phyloP scores from a whole-genome alignment of 1,284 basidiomycete genomes.

The Ceratobasidium theobromae region DNA sequence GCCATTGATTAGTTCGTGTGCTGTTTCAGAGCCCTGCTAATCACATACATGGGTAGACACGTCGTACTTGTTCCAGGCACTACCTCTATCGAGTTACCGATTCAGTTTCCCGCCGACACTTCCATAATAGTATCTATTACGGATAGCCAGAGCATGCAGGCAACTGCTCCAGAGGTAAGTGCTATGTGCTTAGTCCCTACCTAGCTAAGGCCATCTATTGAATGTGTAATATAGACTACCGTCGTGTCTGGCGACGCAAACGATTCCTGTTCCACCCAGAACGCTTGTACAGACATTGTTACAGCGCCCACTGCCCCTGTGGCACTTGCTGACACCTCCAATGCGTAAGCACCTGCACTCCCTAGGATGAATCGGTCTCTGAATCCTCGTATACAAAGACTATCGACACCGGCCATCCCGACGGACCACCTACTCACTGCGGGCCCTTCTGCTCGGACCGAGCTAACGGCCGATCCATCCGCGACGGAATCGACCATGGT shows the following conservation, averaged over 20 bases:
- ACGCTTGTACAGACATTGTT: background rate
- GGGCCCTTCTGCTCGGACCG: background rate
- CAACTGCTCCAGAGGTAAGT: slow-evolving; percentile 16
- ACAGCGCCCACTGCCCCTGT: slow-evolving; percentile 9
- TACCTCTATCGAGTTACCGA: slow-evolving; percentile 15
- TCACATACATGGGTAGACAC: background rate
- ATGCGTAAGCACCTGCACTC: slow-evolving; percentile 9
- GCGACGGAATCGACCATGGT: slow-evolving; percentile 3
- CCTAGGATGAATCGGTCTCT: too few species aligned
- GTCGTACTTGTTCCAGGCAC: background rate
- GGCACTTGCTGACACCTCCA: background rate
- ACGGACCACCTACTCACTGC: slow-evolving; percentile 22
- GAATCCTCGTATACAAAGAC: too few species aligned
- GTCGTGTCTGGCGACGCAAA: slow-evolving; percentile 16
- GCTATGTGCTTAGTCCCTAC: background rate
- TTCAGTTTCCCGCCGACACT: slow-evolving; percentile 3
- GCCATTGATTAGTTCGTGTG: background rate
- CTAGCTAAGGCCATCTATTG: background rate
- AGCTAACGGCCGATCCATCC: background rate
- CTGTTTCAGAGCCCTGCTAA: background rate
- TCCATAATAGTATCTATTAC: background rate
- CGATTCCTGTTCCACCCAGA: slow-evolving; percentile 22
- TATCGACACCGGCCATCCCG: background rate
- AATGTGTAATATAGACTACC: background rate
- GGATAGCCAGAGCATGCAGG: slow-evolving; percentile 25